Evolutionary conservation across 768 basidiomycete species (phyloP).

Genomic region (Hebeloma cylindrosporum): DNA sequence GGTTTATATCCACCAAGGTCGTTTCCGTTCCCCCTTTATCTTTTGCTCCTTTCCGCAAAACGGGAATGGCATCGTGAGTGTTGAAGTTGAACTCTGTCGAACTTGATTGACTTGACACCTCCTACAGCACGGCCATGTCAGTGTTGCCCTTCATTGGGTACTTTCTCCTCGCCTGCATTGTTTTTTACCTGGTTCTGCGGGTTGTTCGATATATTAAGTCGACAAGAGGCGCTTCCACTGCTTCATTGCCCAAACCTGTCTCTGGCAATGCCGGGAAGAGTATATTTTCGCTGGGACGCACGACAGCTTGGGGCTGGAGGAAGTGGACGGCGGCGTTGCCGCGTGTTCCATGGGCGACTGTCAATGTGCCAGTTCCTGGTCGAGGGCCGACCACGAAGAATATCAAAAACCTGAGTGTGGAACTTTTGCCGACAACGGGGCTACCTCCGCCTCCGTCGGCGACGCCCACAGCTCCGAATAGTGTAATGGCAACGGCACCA

Average conservation of each 20-base stretch:
- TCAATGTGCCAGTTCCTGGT: too few species aligned
- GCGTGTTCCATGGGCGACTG: too few species aligned
- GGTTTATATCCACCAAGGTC: too few species aligned
- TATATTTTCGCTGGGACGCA: conserved; percentile 9
- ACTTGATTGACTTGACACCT: conserved; percentile 1
- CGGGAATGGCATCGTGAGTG: too few species aligned
- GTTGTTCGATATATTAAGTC: conserved; percentile 7
- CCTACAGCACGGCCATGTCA: conserved; percentile 7
- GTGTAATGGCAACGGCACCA: conserved; percentile 6
- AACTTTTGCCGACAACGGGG: conserved; percentile 22
- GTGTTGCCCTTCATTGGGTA: conserved; percentile 19
- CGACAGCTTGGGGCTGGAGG: conserved; percentile 13
- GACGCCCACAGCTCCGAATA: conserved; percentile 9
- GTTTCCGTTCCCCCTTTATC: too few species aligned
- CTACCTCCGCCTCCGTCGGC: conserved; percentile 20
- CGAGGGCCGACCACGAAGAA: conserved; percentile 9
- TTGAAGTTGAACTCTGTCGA: conserved; percentile 9
- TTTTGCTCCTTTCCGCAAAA: too few species aligned
- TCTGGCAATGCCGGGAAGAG: not conserved
- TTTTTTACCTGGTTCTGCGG: conserved; percentile 18
- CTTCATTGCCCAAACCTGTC: conserved; percentile 12
- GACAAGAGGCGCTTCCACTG: not conserved
- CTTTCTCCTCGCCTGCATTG: conserved; percentile 13
- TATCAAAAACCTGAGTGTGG: conserved; percentile 18
- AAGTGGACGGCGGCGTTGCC: conserved; percentile 14